Conservation (phyloP, 768 basidiomycete species). For the Serendipita vermifera region DNA sequence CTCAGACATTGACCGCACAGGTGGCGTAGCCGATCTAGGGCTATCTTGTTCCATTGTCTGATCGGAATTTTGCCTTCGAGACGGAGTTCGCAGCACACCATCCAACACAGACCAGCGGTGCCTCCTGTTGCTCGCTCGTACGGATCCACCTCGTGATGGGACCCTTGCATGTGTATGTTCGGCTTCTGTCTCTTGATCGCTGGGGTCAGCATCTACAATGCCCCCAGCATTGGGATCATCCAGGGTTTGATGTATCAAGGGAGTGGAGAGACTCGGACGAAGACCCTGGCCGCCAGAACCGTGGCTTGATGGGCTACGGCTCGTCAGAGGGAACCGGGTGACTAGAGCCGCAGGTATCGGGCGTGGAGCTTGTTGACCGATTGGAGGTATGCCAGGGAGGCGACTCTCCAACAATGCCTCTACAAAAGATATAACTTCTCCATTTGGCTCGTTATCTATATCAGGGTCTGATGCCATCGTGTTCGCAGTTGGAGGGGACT, state of each 20-base stretch:
- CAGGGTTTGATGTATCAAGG: background rate
- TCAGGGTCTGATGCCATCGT: slow-evolving; percentile 16
- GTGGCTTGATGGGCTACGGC: background rate
- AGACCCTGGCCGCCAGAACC: slow-evolving; percentile 5
- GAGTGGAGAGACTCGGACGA: background rate
- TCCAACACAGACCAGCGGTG: slow-evolving; percentile 58
- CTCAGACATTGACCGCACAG: too few species aligned
- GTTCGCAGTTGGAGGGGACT: slow-evolving; percentile 28
- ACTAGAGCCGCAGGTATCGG: slow-evolving; percentile 24
- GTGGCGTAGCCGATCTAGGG: slow-evolving; percentile 16
- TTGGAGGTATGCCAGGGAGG: slow-evolving; percentile 57
- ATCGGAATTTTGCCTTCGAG: slow-evolving; percentile 20
- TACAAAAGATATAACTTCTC: slow-evolving; percentile 56
- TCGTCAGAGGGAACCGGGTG: slow-evolving; percentile 2
- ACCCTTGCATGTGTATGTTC: slow-evolving; percentile 21
- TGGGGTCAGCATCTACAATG: slow-evolving; percentile 16
- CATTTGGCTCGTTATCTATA: slow-evolving; percentile 18
- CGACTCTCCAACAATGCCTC: slow-evolving; percentile 71
- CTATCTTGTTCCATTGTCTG: slow-evolving; percentile 14
- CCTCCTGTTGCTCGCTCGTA: slow-evolving; percentile 25
- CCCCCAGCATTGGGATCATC: background rate
- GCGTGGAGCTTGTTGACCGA: slow-evolving; percentile 37
- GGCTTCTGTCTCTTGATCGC: slow-evolving; percentile 20
- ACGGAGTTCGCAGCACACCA: slow-evolving; percentile 27
- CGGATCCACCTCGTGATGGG: background rate